Conservation (phyloP, 257 asterid genomes). For the Solanum bulbocastanum region DNA sequence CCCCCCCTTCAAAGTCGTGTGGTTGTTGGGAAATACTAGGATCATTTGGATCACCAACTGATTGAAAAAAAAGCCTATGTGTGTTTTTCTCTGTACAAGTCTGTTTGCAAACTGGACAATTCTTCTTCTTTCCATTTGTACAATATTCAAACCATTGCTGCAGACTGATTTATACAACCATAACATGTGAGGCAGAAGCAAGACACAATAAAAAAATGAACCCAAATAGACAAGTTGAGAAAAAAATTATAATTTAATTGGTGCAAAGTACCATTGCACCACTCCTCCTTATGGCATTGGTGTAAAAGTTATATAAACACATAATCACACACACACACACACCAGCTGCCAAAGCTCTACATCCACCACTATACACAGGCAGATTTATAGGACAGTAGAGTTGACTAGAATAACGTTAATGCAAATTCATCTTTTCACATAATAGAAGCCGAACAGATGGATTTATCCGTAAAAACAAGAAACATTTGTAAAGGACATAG, state of each 20-base stretch:
- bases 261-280: neutral
- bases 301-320: neutral
- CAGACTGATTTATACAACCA: slow-evolving; percentile 33
- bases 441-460: neutral
- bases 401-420: neutral
- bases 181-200: neutral
- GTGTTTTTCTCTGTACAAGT: slow-evolving; percentile 52
- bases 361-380: neutral
- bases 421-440: neutral
- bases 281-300: neutral
- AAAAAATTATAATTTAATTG: neutral
- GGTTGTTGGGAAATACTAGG: slow-evolving; percentile 40
- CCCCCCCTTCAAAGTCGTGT: slow-evolving; percentile 15
- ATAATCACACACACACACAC: neutral
- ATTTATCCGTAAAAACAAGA: neutral
- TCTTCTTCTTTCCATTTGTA: slow-evolving; percentile 71
- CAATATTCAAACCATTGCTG: slow-evolving; percentile 99
- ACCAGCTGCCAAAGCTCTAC: neutral
- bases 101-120: slow-evolving; percentile 92
- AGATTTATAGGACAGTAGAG: neutral
- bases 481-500: neutral
- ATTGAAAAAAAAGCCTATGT: slow-evolving; percentile 79
- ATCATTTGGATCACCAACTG: slow-evolving; percentile 66
- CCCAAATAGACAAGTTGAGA: neutral
- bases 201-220: neutral